Evolutionary conservation across 495 filamentous ascomycete species (phyloP).

Genomic region (Coniosporium apollinis): DNA sequence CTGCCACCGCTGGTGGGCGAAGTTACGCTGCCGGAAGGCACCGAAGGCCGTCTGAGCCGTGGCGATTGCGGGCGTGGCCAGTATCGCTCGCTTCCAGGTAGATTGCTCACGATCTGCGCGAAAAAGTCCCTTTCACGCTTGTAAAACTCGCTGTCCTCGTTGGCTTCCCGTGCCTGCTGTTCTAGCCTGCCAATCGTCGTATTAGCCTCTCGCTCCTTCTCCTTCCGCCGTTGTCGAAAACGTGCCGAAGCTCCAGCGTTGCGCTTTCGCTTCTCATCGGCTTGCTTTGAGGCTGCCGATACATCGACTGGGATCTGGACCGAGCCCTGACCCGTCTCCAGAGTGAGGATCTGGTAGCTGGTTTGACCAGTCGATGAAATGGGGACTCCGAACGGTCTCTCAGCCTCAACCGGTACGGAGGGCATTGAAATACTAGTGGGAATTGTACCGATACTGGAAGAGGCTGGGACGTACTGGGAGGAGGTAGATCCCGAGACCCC

Average conservation of each 20-base stretch:
- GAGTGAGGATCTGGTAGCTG: conserved; percentile 23
- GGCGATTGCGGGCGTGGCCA: conserved; percentile 22
- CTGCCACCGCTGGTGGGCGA: not conserved
- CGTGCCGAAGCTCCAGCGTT: conserved; percentile 87
- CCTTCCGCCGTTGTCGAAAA: conserved; percentile 76
- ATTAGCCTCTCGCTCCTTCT: conserved; percentile 65
- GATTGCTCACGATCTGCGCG: conserved; percentile 12
- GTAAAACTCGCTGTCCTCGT: conserved; percentile 26
- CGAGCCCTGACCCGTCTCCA: conserved; percentile 20
- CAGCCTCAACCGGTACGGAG: conserved; percentile 1
- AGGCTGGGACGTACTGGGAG: not conserved
- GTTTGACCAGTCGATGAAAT: conserved; percentile 20
- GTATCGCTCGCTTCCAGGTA: conserved; percentile 18
- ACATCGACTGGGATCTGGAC: conserved; percentile 28
- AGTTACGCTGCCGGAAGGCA: not conserved
- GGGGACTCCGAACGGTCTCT: conserved; percentile 17
- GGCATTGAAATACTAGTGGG: not conserved
- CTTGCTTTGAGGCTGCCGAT: conserved; percentile 21
- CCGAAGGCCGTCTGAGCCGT: conserved; percentile 6
- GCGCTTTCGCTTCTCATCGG: conserved; percentile 33
- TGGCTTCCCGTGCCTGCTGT: conserved; percentile 29
- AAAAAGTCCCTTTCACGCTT: conserved; percentile 24
- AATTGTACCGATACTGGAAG: not conserved
- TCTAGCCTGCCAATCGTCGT: conserved; percentile 48
- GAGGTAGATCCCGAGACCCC: conserved; percentile 1